Conservation (phyloP, 768 basidiomycete species). For the Psilocybe sp. region DNA sequence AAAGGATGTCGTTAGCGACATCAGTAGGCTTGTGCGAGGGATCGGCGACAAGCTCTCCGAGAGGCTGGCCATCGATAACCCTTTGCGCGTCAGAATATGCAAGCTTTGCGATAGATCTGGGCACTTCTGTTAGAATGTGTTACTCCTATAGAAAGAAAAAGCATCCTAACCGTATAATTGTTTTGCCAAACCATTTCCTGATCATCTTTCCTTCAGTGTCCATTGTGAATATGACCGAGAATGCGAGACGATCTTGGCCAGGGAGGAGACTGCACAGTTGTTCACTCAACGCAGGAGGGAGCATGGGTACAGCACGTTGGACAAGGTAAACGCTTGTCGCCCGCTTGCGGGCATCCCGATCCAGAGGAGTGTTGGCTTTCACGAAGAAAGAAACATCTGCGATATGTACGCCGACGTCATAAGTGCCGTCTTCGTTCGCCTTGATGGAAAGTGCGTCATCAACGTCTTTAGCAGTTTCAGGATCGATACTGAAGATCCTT, state of each 20-base stretch:
- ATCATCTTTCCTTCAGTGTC: conserved; percentile 76
- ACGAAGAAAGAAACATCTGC: conserved; percentile 96
- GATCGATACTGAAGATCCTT: conserved; percentile 92
- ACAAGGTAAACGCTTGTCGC: conserved; percentile 97
- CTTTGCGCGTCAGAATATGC: conserved; percentile 80
- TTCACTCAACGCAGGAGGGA: conserved; percentile 91
- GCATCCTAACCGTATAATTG: conserved; percentile 73
- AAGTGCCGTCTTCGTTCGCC: conserved; percentile 87
- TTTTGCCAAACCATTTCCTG: conserved; percentile 92
- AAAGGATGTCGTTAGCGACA: conserved; percentile 74
- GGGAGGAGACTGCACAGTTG: conserved; percentile 90
- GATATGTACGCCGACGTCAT: conserved; percentile 91
- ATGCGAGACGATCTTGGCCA: conserved; percentile 85
- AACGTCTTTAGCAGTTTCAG: conserved; percentile 83
- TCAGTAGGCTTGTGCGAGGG: conserved; percentile 58
- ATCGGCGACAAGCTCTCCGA: conserved; percentile 50
- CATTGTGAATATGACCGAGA: conserved; percentile 87
- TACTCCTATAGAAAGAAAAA: not conserved
- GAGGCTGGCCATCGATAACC: conserved; percentile 69
- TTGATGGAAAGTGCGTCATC: conserved; percentile 95
- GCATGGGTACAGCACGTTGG: conserved; percentile 95
- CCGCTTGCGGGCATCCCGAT: conserved; percentile 95
- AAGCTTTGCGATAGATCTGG: conserved; percentile 82
- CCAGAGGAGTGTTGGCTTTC: conserved; percentile 93
- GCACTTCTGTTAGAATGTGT: conserved; percentile 7